Conservation (phyloP, 495 filamentous ascomycete species). For the Polyplosphaeria fusca region DNA sequence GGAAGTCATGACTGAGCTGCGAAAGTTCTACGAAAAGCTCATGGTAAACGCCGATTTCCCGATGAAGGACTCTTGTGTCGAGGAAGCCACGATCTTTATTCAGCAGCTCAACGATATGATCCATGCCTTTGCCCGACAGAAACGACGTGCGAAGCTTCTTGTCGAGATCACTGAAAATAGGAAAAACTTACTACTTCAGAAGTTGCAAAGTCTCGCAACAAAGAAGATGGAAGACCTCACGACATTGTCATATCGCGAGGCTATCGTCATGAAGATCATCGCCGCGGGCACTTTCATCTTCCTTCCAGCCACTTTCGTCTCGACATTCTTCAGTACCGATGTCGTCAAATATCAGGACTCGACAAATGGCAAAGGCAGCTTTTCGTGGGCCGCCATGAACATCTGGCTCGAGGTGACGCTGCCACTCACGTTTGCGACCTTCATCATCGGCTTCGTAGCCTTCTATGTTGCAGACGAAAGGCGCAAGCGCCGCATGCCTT, state of each 20-base stretch:
- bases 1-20: constrained; percentile 41
- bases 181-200: constrained; percentile 38
- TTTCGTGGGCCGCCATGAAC: constrained; percentile 41
- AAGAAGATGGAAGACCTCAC: constrained; percentile 39
- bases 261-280: constrained; percentile 45
- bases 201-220: constrained; percentile 41
- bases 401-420: constrained; percentile 48
- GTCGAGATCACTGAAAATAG: background rate
- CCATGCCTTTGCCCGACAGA: constrained; percentile 41
- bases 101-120: constrained; percentile 42
- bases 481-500: background rate
- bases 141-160: constrained; percentile 28
- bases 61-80: constrained; percentile 21
- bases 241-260: constrained; percentile 42
- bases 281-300: constrained; percentile 46
- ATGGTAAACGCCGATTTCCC: constrained; percentile 34
- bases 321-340: constrained; percentile 51
- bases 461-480: background rate
- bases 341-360: constrained; percentile 45
- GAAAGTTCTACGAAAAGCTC: constrained; percentile 41
- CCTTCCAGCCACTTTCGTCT: constrained; percentile 48
- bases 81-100: constrained; percentile 38
- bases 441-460: background rate
- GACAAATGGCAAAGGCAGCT: constrained; percentile 34
- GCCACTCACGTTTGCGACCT: constrained; percentile 37